Evolutionary conservation across 345 rosid species (phyloP).

Genomic region (Corymbia maculata): DNA sequence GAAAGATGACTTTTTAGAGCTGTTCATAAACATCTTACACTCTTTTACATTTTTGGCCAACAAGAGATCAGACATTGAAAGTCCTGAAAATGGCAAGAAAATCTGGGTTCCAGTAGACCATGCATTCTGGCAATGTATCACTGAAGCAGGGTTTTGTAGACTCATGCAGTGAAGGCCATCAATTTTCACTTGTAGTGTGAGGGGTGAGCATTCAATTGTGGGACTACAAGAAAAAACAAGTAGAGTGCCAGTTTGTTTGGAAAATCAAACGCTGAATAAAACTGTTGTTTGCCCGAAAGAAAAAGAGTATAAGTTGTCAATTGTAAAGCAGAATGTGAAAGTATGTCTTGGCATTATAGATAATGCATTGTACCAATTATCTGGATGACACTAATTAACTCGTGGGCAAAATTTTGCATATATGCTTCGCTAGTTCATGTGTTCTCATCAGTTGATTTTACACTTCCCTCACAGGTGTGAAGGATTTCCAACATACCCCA

Average conservation of each 20-base stretch:
- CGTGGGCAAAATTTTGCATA: neutral
- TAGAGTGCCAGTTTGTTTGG: neutral
- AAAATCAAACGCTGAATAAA: neutral
- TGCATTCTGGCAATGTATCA: neutral
- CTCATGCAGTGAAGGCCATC: neutral
- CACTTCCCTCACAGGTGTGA: slow-evolving; percentile 62
- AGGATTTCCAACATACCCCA: slow-evolving; percentile 87
- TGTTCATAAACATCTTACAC: neutral
- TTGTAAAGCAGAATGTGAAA: neutral
- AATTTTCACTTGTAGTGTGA: neutral
- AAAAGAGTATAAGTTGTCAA: neutral
- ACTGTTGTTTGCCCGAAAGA: neutral
- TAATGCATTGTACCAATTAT: neutral
- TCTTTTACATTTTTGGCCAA: neutral
- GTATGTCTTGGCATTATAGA: neutral
- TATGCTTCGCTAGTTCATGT: neutral
- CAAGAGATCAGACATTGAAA: neutral
- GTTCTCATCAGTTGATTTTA: neutral
- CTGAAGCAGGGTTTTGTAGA: neutral
- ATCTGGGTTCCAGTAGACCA: neutral
- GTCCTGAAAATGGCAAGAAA: neutral
- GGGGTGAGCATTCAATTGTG: neutral
- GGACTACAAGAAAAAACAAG: neutral
- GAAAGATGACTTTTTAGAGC: neutral
- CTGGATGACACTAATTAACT: neutral